phyloP scores from a whole-genome alignment of 1,284 basidiomycete species.

The Meripilus lineatus region DNA sequence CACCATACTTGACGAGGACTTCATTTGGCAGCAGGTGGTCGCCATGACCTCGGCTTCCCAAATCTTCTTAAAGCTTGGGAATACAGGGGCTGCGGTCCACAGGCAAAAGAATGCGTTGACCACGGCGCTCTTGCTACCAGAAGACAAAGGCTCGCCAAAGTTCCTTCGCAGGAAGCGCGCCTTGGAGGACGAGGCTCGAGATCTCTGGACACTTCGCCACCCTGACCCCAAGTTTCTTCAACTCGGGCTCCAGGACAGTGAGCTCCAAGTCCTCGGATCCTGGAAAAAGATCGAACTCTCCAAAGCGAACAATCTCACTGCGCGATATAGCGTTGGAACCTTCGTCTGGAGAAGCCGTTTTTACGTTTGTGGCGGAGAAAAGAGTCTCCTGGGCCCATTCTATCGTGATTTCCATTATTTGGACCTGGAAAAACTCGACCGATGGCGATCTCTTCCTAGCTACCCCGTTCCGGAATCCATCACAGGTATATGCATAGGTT shows the following conservation, averaged over 20 bases:
- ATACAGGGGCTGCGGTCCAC: constrained; percentile 18
- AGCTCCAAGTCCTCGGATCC: constrained; percentile 21
- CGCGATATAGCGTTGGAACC: constrained; percentile 18
- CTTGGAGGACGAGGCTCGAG: background rate
- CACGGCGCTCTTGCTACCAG: background rate
- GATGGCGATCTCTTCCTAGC: constrained; percentile 28
- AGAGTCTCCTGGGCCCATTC: constrained; percentile 21
- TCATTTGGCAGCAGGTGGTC: constrained; percentile 14
- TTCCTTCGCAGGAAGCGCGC: no score
- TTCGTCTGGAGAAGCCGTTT: constrained; percentile 24
- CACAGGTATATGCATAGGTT: constrained; percentile 16
- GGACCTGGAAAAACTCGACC: constrained; percentile 24
- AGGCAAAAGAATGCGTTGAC: constrained; percentile 3
- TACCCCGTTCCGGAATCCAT: constrained; percentile 21
- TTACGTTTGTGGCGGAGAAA: constrained; percentile 31
- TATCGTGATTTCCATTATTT: constrained; percentile 31
- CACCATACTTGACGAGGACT: constrained; percentile 6
- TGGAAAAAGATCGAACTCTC: constrained; percentile 22
- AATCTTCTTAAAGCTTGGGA: constrained; percentile 17
- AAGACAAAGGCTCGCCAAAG: background rate
- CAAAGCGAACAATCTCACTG: constrained; percentile 12
- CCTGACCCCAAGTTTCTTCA: constrained; percentile 18
- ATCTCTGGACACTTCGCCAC: constrained; percentile 7
- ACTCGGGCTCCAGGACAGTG: constrained; percentile 8
- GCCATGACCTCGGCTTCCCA: constrained; percentile 14